phyloP scores from a whole-genome alignment of 495 filamentous ascomycete species.

The Aspergillus steynii region DNA sequence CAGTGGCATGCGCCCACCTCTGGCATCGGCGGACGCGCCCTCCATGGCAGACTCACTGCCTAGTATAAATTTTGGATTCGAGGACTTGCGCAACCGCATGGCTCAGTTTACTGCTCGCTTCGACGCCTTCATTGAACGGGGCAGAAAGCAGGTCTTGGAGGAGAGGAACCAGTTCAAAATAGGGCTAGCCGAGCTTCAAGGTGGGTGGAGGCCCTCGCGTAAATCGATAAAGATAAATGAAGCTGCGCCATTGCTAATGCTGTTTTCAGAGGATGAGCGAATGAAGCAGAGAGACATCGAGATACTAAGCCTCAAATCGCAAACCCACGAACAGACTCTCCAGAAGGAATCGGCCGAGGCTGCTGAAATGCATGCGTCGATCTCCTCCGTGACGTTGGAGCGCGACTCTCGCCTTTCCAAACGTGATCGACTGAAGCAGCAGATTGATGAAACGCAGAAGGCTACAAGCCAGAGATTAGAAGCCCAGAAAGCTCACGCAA shows the following conservation, averaged over 20 bases:
- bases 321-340: slow-evolving; percentile 75
- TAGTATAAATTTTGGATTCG: slow-evolving; percentile 92
- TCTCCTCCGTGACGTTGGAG: slow-evolving; percentile 70
- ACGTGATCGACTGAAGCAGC: slow-evolving; percentile 70
- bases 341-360: slow-evolving; percentile 86
- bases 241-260: slow-evolving; percentile 18
- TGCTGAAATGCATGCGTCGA: slow-evolving; percentile 80
- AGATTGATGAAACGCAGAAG: slow-evolving; percentile 77
- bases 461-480: slow-evolving; percentile 61
- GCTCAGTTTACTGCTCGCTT: slow-evolving; percentile 87
- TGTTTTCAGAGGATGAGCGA: slow-evolving; percentile 73
- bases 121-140: slow-evolving; percentile 89
- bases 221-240: neutral
- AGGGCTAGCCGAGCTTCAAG: slow-evolving; percentile 85
- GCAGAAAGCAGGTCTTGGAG: slow-evolving; percentile 83
- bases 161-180: slow-evolving; percentile 93
- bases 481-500: slow-evolving; percentile 60
- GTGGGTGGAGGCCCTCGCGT: slow-evolving; percentile 46
- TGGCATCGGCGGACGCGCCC: slow-evolving; percentile 54
- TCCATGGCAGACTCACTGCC: slow-evolving; percentile 82
- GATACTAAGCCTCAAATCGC: slow-evolving; percentile 73
- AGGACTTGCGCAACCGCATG: slow-evolving; percentile 94
- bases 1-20: slow-evolving; percentile 70
- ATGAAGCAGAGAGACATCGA: slow-evolving; percentile 88
- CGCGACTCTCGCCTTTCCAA: slow-evolving; percentile 72